Base-by-base conservation (phyloP, 2,329 filamentous ascomycete species). In the Penicillium sp. region DNA sequence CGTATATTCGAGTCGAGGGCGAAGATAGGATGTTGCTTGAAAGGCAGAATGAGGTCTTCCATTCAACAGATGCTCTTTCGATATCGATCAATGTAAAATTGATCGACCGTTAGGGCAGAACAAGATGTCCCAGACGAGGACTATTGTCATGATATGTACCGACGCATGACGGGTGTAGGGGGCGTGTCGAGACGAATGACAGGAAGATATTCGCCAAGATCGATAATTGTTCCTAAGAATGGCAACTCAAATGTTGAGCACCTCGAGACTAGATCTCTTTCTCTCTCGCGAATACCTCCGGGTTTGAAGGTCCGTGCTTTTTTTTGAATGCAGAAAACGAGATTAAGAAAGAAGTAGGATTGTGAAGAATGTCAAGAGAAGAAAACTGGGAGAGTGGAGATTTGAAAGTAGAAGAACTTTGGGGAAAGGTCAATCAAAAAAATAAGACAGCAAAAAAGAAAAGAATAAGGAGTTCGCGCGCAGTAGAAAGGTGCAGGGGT, bases 131-230 rank as follows among this genome's bases (percentile, higher is more conserved):
- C 67, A 60, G 53, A 52, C 56, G 51, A 68, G 71, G 70, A 74
- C 71, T 61, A 63, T 63, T 68, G 73, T 74, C 73, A 76, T 75
- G 74, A 77, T 70, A 72, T 70, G 61, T 57, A 72, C 23, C 23
- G 23, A 61, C 58, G 62, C 66, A 72, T 71, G 66, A 64, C 69
- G 63, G 61, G 69, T 61, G 61, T n/a, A 47, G 46, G 51, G 26
- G 52, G 39, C 30, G 30, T 46, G 35, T 40, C 35, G 30, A 53
- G 47, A 42, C 53, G 51, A 53, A 44, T 47, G 53, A 19, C 14
- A 57, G 52, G 44, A 53, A 53, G 48, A 34, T 39, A 32, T 47
- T 51, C 47, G 63, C 58, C 59, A 63, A 63, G 59, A 58, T 38
- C 41, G 43, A 61, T 61, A 55, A 57, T 57, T 52, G 52, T 50